These are phyloP conservation scores for Fusarium nematophilum DNA, from an alignment of 2,329 filamentous ascomycete species.

Conservation along the genomic window DNA sequence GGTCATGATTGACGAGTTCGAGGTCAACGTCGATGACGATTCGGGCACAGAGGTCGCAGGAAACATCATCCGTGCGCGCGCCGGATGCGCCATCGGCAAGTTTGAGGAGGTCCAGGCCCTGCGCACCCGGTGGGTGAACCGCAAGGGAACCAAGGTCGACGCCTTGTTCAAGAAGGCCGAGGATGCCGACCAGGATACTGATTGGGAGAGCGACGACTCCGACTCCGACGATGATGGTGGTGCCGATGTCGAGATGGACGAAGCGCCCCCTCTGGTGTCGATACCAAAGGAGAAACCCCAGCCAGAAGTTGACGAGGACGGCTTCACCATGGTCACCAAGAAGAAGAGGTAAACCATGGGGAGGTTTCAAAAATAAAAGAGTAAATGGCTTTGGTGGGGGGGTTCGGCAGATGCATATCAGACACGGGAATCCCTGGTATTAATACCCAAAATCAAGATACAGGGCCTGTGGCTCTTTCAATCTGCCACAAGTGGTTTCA, in stretches of 20 bases:
- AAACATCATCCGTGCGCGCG: constrained; percentile 75
- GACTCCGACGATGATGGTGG: constrained; percentile 68
- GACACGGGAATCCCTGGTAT: constrained; percentile 35
- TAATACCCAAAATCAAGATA: constrained; percentile 45
- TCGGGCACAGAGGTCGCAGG: constrained; percentile 79
- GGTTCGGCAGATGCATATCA: constrained; percentile 11
- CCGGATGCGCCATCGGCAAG: constrained; percentile 72
- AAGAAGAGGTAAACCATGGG: constrained; percentile 68
- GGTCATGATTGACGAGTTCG: constrained; percentile 96
- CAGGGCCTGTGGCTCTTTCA: constrained; percentile 29
- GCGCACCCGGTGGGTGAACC: constrained; percentile 71
- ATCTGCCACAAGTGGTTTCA: constrained; percentile 34
- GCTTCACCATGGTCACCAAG: constrained; percentile 79
- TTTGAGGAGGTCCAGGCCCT: constrained; percentile 74
- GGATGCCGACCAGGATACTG: constrained; percentile 67
- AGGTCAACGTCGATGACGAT: constrained; percentile 91
- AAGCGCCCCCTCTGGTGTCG: constrained; percentile 71
- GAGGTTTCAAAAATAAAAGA: constrained; percentile 10
- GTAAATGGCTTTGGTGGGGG: background rate
- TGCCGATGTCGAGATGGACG: constrained; percentile 74
- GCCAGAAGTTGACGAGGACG: constrained; percentile 83
- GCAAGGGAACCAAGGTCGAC: constrained; percentile 68
- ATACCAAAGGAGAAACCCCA: constrained; percentile 70
- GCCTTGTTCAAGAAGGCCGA: constrained; percentile 66
- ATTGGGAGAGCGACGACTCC: constrained; percentile 71